Base-by-base conservation (phyloP, 2,329 filamentous ascomycete genomes). In the Magnaporthiopsis rhizophila region DNA sequence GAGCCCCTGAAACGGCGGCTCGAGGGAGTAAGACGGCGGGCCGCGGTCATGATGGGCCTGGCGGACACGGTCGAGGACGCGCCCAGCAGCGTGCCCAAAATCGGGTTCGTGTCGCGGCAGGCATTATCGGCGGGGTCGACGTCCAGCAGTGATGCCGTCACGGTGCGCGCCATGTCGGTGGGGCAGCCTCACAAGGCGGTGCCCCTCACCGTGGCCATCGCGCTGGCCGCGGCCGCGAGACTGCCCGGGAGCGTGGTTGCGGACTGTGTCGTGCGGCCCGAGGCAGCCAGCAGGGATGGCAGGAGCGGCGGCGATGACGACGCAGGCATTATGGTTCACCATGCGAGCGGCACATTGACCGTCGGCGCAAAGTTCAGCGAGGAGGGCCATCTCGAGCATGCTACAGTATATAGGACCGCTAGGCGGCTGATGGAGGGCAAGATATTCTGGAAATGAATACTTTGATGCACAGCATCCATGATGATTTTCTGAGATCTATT, bases 241-340 rank as follows among this genome's bases (percentile, higher is more conserved):
- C 72, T 79, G 9, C 71, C 72, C 0, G 80, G 78, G 0, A 82
- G 26, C 24, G 62, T 59, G 34, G 62, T 63, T n/a, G 62, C 56
- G 6, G 62, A 50, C 34, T 63, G 53, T 12, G 56, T 59, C 12
- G 62, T 63, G 26, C 30, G 30, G 2, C 18, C 18, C 18, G 96
- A 93, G 24, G 90, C 92, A 0, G 84, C 88, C 11, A 97, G 21
- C 8, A 11, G 8, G 28, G 62, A 36, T 59, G 62, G 18, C 26
- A 30, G n/a, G n/a, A 30, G 57, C 28, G 24, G 12, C 24, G 36
- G 13, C 28, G 56, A 53, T 21, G 8, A n/a, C 21, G 56, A 53
- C 45, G 8, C 21, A 6, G 28, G 62, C 56, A n/a, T 63, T 18
- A 32, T 45, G 5, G 34, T 63, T 15, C 62, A 59, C n/a, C 62